Percentiles rank a stretch among this genome's conserved stretches.
phyloP scores from a whole-genome alignment of 2,329 filamentous ascomycete species.

The Ramularia endophylla region DNA sequence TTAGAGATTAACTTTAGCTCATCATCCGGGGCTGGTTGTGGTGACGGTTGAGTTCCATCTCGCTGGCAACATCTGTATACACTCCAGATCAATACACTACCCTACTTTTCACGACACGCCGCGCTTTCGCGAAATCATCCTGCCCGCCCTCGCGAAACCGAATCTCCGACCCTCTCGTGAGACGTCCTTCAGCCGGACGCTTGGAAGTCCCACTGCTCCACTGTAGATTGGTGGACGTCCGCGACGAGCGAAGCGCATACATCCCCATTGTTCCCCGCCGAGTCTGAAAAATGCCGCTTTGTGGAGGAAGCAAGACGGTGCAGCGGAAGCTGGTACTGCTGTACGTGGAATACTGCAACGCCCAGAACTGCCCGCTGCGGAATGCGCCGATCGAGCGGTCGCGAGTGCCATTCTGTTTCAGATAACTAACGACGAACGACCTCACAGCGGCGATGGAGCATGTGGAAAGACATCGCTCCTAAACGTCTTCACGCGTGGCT shows the following conservation, averaged over 20 bases:
- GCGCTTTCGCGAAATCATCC: neutral
- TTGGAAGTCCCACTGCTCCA: too few relatives aligned
- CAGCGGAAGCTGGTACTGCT: conserved; percentile 95
- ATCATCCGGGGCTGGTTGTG: too few relatives aligned
- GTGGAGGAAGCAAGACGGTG: conserved; percentile 61
- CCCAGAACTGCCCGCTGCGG: neutral
- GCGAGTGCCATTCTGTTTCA: too few relatives aligned
- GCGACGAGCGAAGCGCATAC: too few relatives aligned
- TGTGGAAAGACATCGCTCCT: conserved; percentile 95
- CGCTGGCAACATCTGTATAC: too few relatives aligned
- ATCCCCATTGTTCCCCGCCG: neutral
- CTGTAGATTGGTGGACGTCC: too few relatives aligned
- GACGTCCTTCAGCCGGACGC: neutral
- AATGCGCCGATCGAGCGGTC: neutral
- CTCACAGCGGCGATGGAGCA: conserved; percentile 78
- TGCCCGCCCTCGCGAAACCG: too few relatives aligned
- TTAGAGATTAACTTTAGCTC: too few relatives aligned
- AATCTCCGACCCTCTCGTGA: too few relatives aligned
- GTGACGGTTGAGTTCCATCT: too few relatives aligned
- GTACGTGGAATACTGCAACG: conserved; percentile 47
- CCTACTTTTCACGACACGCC: too few relatives aligned
- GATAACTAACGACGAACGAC: conserved; percentile 4
- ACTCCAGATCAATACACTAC: too few relatives aligned
- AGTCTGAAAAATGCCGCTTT: conserved; percentile 38
- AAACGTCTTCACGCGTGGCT: conserved; percentile 98